Percentiles rank a stretch among this genome's conserved stretches.
phyloP scores from a whole-genome alignment of 139 green algal species.

The Astrephomene gubernaculifera region DNA sequence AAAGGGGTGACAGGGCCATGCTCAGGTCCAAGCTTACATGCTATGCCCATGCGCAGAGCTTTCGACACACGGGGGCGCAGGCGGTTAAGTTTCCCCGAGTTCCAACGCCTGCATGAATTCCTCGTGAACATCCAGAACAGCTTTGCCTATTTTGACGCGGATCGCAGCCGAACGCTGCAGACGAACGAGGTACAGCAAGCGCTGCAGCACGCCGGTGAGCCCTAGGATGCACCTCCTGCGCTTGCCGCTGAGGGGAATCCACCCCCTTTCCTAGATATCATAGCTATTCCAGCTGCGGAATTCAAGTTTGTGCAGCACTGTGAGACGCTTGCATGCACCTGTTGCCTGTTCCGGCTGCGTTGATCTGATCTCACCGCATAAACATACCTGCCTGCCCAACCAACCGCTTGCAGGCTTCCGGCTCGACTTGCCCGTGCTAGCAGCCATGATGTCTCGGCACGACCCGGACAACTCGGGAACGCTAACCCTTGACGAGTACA shows the following conservation, averaged over 20 bases:
- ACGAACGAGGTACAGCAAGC: slow-evolving; percentile 32
- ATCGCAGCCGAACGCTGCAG: slow-evolving; percentile 30
- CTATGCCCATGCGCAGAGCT: not conserved
- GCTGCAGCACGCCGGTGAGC: slow-evolving; percentile 34
- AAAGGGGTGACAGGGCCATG: too few relatives aligned
- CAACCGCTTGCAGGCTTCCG: slow-evolving; percentile 56
- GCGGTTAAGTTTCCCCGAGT: slow-evolving; percentile 36
- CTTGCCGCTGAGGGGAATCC: too few relatives aligned
- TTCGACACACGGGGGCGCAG: slow-evolving; percentile 37
- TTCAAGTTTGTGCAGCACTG: too few relatives aligned
- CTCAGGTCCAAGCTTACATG: not conserved
- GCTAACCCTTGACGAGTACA: slow-evolving; percentile 58
- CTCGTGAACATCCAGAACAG: slow-evolving; percentile 45
- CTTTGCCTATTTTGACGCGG: slow-evolving; percentile 42
- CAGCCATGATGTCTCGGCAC: slow-evolving; percentile 51
- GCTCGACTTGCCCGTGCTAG: slow-evolving; percentile 46
- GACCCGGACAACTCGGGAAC: slow-evolving; percentile 53
- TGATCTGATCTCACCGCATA: too few relatives aligned
- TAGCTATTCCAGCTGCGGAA: too few relatives aligned
- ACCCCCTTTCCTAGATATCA: too few relatives aligned
- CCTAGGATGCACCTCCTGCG: too few relatives aligned
- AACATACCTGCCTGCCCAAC: too few relatives aligned
- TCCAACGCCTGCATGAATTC: slow-evolving; percentile 44
- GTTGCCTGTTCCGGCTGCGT: too few relatives aligned
- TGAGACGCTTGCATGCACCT: too few relatives aligned